Evolutionary conservation across 2,329 filamentous ascomycete species (phyloP).

Genomic region (Trichoderma arundinaceum): DNA sequence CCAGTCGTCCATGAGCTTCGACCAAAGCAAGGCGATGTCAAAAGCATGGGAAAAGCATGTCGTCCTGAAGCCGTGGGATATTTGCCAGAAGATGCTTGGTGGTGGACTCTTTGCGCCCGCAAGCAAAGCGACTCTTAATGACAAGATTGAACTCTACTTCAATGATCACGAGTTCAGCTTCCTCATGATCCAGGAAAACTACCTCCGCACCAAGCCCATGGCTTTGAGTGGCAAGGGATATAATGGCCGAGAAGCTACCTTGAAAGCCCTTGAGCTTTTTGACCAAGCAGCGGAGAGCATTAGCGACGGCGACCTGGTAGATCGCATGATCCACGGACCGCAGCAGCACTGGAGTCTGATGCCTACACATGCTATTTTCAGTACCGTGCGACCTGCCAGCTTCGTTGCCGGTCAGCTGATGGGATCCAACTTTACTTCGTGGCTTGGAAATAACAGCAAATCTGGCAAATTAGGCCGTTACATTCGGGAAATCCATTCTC

Average conservation of each 20-base stretch:
- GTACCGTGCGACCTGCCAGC: slow-evolving; percentile 88
- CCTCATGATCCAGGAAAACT: slow-evolving; percentile 98
- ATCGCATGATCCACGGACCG: slow-evolving; percentile 96
- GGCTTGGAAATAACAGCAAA: slow-evolving; percentile 96
- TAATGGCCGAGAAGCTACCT: slow-evolving; percentile 67
- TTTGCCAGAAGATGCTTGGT: slow-evolving; percentile 88
- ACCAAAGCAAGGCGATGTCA: slow-evolving; percentile 89
- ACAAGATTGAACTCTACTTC: slow-evolving; percentile 99
- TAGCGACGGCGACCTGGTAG: slow-evolving; percentile 93
- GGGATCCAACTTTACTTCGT: slow-evolving; percentile 79
- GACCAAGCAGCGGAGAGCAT: slow-evolving; percentile 94
- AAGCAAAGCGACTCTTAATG: slow-evolving; percentile 87
- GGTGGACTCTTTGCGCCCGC: slow-evolving; percentile 83
- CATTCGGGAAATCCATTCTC: slow-evolving; percentile 92
- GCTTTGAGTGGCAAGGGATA: slow-evolving; percentile 62
- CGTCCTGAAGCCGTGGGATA: slow-evolving; percentile 97
- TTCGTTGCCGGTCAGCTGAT: slow-evolving; percentile 81
- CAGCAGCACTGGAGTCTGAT: slow-evolving; percentile 99
- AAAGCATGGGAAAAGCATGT: slow-evolving; percentile 99
- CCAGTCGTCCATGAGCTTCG: slow-evolving; percentile 77
- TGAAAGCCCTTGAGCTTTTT: slow-evolving; percentile 85
- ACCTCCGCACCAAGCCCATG: slow-evolving; percentile 81
- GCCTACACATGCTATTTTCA: slow-evolving; percentile 95
- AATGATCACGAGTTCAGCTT: slow-evolving; percentile 98
- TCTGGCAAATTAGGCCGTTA: slow-evolving; percentile 76